Conservation (phyloP, 2,329 filamentous ascomycete genomes). For the Neopestalotiopsis rosae region DNA sequence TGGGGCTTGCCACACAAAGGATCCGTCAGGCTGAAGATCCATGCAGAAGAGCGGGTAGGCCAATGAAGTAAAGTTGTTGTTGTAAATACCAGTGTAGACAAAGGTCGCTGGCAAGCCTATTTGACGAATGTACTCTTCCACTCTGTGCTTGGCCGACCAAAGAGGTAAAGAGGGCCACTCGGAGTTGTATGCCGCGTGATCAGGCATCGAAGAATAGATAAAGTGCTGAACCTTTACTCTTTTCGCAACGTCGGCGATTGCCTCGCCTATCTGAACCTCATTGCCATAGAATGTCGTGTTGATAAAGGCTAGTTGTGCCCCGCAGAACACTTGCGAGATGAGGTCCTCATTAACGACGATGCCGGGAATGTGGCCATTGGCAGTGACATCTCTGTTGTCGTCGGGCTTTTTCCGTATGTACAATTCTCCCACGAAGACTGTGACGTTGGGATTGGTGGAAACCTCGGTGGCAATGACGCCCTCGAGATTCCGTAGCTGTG, state of each 20-base stretch:
- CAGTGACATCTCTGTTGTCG: constrained; percentile 68
- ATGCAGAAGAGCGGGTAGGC: constrained; percentile 95
- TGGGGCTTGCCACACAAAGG: constrained; percentile 90
- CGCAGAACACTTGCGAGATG: constrained; percentile 79
- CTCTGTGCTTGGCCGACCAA: constrained; percentile 90
- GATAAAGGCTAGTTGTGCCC: constrained; percentile 90
- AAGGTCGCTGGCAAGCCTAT: constrained; percentile 87
- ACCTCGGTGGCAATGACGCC: constrained; percentile 90
- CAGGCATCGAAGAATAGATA: constrained; percentile 96
- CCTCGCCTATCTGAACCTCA: constrained; percentile 87
- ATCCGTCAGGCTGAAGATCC: constrained; percentile 83
- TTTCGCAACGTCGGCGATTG: constrained; percentile 88
- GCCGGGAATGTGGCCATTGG: constrained; percentile 66
- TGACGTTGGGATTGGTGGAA: constrained; percentile 76
- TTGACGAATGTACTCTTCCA: constrained; percentile 88
- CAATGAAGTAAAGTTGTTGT: constrained; percentile 97
- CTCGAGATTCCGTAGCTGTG: constrained; percentile 86
- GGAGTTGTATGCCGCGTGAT: constrained; percentile 81
- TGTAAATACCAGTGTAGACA: constrained; percentile 96
- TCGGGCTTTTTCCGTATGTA: constrained; percentile 60
- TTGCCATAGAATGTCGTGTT: constrained; percentile 98
- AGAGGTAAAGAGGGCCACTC: constrained; percentile 84
- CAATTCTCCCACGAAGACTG: constrained; percentile 67
- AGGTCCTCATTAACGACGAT: constrained; percentile 74
- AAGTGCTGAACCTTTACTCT: constrained; percentile 86